phyloP scores from a whole-genome alignment of 148 eudicot genomes.

The Chenopodium quinoa region DNA sequence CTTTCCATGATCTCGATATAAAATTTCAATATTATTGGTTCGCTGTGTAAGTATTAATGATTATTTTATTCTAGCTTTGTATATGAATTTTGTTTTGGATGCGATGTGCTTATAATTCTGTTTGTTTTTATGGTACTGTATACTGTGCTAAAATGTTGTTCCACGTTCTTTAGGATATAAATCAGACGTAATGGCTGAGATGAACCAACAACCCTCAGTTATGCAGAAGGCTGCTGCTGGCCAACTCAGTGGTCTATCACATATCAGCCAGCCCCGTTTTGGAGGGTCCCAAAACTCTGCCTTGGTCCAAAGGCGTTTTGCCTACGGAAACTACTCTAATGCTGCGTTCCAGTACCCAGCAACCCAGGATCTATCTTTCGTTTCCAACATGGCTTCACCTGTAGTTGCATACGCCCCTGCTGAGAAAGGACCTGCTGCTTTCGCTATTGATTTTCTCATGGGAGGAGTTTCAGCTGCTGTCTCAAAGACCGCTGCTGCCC shows the following conservation, averaged over 20 bases:
- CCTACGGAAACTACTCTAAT: conserved; percentile 48
- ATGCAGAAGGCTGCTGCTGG: conserved; percentile 43
- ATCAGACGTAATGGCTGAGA: conserved; percentile 54
- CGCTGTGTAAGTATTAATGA: no score
- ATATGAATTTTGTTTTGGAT: neutral
- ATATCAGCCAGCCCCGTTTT: conserved; percentile 37
- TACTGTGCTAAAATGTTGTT: neutral
- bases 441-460: conserved; percentile 77
- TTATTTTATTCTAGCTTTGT: neutral
- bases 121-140: neutral
- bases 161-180: conserved; percentile 27
- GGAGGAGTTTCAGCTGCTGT: conserved; percentile 91
- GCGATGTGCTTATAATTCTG: neutral
- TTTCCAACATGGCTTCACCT: conserved; percentile 40
- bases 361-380: conserved; percentile 46
- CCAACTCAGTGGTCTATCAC: conserved; percentile 48
- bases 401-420: conserved; percentile 68
- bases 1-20: neutral
- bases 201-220: conserved; percentile 43
- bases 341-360: conserved; percentile 52
- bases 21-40: no score
- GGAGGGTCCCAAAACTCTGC: conserved; percentile 46
- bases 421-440: conserved; percentile 57
- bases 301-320: conserved; percentile 39
- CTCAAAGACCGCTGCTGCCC: conserved; percentile 86